These are phyloP conservation scores for Teunomyces stri DNA, from an alignment of 805 yeast species.

Conservation along the genomic window DNA sequence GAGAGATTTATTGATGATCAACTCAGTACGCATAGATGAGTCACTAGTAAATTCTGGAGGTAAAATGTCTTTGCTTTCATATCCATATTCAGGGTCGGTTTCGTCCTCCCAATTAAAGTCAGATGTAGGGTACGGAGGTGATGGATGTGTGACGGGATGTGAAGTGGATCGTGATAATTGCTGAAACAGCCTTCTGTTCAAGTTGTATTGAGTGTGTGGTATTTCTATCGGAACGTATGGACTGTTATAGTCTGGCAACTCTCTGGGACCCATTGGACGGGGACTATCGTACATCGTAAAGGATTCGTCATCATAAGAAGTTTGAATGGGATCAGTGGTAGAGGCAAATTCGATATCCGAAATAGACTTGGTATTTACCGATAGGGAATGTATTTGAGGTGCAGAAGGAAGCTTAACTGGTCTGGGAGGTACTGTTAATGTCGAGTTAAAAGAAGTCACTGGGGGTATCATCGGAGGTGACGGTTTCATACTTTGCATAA, in stretches of 20 bases:
- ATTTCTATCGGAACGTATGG: not conserved
- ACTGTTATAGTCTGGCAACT: conserved; percentile 31
- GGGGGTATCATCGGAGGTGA: not conserved
- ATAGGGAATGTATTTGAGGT: not conserved
- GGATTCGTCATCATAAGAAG: conserved; percentile 18
- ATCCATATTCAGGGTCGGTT: not conserved
- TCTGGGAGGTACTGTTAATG: not conserved
- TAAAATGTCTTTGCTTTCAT: not conserved
- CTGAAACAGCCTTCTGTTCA: conserved; percentile 9
- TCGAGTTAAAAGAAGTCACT: too few relatives aligned
- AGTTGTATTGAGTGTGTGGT: not conserved
- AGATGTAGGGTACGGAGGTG: conserved; percentile 6
- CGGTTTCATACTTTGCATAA: not conserved
- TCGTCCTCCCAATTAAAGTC: conserved; percentile 5
- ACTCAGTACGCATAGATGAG: not conserved
- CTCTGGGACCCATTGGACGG: conserved; percentile 41
- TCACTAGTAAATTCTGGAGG: not conserved
- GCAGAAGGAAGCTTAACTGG: not conserved
- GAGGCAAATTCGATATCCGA: not conserved
- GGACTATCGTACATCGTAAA: conserved; percentile 29
- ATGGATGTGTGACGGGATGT: conserved; percentile 2
- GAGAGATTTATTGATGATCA: not conserved
- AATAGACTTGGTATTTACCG: not conserved
- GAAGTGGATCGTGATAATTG: conserved; percentile 9
- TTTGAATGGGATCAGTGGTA: not conserved